Base-by-base conservation (phyloP, 768 basidiomycete species). In the Naganishia kalamii region DNA sequence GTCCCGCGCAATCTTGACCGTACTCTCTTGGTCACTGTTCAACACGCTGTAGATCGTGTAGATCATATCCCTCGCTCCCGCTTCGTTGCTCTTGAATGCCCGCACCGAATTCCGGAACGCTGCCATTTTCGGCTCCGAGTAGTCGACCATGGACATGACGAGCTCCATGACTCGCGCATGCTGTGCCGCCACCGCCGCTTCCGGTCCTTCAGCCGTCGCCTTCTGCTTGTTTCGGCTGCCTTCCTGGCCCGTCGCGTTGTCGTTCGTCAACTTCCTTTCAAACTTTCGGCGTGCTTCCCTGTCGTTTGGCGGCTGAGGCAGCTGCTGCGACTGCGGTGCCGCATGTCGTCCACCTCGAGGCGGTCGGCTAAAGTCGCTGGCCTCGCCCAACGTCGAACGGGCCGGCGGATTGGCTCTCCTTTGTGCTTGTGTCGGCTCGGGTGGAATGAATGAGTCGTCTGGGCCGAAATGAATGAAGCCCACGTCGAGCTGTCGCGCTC, bases 21-120 rank as follows among this genome's bases (percentile, higher is more conserved):
- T 88, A 32, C 85, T 82, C 59, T 96, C 91, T 23, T 88, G 75
- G 67, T 85, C 80, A 17, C 81, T 77, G 62, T 87, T 86, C 12
- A 88, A 78, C 37, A 88, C 82, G 73, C 86, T 89, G 86, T 87
- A 94, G n/a, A 93, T 81, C 0, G 89, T 93, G 43, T 87, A 86
- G 57, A 97, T 87, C 68, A 97, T 81, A 76, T 94, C 94, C 3
- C 86, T 82, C 2, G 92, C 88, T 43, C 84, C 85, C 10, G 85
- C 84, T 74, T 99, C 93, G 44, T 85, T 85, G 1, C 82, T 76
- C 27, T 85, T 83, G 79, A 88, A 99, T 30, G 88, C 85, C 11
- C 90, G 86, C 35, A 90, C 84, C 29, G 90, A 87, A 15, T 88
- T 84, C 71, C 85, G 86, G 74, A 80, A 81, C 4, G 78, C 77